Conservation (phyloP, 1,139 yeast species). For the Sugiyamaella xylanicola region DNA sequence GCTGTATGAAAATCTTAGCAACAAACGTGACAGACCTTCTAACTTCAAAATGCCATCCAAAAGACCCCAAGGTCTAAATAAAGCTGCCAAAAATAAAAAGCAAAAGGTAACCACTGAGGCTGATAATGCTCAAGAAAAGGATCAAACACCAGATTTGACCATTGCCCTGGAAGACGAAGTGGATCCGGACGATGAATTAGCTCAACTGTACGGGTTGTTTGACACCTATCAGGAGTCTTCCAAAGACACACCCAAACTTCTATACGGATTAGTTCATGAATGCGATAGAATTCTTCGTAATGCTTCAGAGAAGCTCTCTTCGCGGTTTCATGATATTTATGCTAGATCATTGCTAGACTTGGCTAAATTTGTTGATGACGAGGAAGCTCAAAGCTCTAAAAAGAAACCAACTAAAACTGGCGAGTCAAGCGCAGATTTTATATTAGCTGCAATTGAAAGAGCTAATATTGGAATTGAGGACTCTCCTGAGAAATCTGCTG, state of each 20-base stretch:
- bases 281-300: slow-evolving; percentile 76
- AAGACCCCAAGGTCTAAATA: slow-evolving; percentile 82
- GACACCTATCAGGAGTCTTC: slow-evolving; percentile 54
- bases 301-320: slow-evolving; percentile 47
- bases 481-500: slow-evolving; percentile 47
- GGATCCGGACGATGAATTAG: slow-evolving; percentile 75
- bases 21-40: background rate
- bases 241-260: slow-evolving; percentile 45
- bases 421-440: slow-evolving; percentile 54
- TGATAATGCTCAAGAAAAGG: slow-evolving; percentile 21
- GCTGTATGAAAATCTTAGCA: background rate
- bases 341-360: slow-evolving; percentile 72
- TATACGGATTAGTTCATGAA: slow-evolving; percentile 89
- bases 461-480: slow-evolving; percentile 59
- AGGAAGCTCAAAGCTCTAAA: slow-evolving; percentile 27
- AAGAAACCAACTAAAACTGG: slow-evolving; percentile 31
- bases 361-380: slow-evolving; percentile 45
- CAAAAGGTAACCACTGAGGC: slow-evolving; percentile 32
- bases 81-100: slow-evolving; percentile 48
- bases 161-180: slow-evolving; percentile 71
- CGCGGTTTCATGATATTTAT: slow-evolving; percentile 70
- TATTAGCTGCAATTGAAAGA: slow-evolving; percentile 73
- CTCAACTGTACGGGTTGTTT: slow-evolving; percentile 69
- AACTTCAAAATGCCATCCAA: slow-evolving; percentile 43
- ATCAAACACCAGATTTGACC: slow-evolving; percentile 44